phyloP scores from a whole-genome alignment of 805 yeast genomes.

The Candida nitratophila region DNA sequence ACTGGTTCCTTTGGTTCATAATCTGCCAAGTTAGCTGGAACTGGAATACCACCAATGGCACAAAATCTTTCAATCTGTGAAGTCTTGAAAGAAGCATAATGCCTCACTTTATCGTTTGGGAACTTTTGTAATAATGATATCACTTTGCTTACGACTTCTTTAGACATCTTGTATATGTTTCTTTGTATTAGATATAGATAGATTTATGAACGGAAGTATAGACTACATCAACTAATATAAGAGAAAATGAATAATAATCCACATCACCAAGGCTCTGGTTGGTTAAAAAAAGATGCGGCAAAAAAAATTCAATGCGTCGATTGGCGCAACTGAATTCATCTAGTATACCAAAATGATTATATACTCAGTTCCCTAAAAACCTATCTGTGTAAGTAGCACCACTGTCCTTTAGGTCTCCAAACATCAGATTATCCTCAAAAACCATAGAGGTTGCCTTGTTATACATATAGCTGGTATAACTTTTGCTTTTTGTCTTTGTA shows the following conservation, averaged over 20 bases:
- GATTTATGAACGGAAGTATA: too few species aligned
- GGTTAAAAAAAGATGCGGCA: neutral
- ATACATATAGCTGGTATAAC: neutral
- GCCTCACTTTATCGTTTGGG: conserved; percentile 64
- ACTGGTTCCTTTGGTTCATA: conserved; percentile 29
- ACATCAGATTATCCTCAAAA: neutral
- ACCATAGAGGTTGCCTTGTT: neutral
- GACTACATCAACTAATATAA: too few species aligned
- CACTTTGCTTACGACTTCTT: conserved; percentile 39
- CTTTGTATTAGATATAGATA: too few species aligned
- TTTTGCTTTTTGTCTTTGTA: neutral
- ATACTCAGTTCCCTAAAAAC: neutral
- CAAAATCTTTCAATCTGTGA: conserved; percentile 53
- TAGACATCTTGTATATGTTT: neutral
- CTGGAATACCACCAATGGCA: conserved; percentile 41
- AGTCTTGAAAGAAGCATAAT: conserved; percentile 63
- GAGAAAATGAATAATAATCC: neutral
- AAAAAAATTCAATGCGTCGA: neutral
- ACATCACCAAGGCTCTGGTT: neutral
- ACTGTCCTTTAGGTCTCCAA: neutral
- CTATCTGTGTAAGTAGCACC: neutral
- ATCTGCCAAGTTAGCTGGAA: conserved; percentile 11
- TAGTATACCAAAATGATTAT: too few species aligned
- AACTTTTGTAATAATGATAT: conserved; percentile 51
- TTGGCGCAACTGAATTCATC: neutral